Conservation (phyloP, 495 filamentous ascomycete genomes). For the Penicillium ucsense region DNA sequence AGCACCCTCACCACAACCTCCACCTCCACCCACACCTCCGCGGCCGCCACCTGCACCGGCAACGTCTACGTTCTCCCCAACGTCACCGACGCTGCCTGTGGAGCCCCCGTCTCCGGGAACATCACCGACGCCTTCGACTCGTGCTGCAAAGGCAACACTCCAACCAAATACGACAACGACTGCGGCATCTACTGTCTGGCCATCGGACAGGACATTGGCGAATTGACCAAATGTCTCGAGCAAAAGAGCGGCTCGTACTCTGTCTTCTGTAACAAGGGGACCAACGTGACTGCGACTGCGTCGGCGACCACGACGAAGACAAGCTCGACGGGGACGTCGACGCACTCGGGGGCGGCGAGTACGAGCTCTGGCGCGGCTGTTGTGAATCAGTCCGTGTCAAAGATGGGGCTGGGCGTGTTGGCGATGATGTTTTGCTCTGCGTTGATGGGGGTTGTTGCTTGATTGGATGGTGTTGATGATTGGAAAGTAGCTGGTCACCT, state of each 20-base stretch:
- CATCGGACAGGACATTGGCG: conserved; percentile 27
- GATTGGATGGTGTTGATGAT: too few species aligned
- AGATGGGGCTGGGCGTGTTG: conserved; percentile 25
- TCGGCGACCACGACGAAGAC: conserved; percentile 11
- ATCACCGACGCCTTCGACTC: conserved; percentile 29
- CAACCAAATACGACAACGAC: conserved; percentile 33
- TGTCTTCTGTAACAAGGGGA: conserved; percentile 30
- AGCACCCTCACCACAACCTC: conserved; percentile 13
- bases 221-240: conserved; percentile 27
- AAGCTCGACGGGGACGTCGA: conserved; percentile 11
- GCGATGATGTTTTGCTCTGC: conserved; percentile 29
- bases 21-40: conserved; percentile 15
- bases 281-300: conserved; percentile 34
- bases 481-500: too few species aligned
- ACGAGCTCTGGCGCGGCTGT: conserved; percentile 14
- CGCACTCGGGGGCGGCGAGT: conserved; percentile 1
- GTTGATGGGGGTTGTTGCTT: conserved; percentile 21
- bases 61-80: conserved; percentile 31
- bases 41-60: conserved; percentile 18
- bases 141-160: conserved; percentile 36
- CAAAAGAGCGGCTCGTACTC: conserved; percentile 19
- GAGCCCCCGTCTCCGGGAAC: conserved; percentile 23
- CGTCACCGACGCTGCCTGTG: conserved; percentile 33
- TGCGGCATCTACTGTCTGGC: conserved; percentile 45
- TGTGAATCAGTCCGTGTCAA: conserved; percentile 16